These are phyloP conservation scores for Citrus medica DNA, from an alignment of 345 rosid genomes.

Conservation along the genomic window DNA sequence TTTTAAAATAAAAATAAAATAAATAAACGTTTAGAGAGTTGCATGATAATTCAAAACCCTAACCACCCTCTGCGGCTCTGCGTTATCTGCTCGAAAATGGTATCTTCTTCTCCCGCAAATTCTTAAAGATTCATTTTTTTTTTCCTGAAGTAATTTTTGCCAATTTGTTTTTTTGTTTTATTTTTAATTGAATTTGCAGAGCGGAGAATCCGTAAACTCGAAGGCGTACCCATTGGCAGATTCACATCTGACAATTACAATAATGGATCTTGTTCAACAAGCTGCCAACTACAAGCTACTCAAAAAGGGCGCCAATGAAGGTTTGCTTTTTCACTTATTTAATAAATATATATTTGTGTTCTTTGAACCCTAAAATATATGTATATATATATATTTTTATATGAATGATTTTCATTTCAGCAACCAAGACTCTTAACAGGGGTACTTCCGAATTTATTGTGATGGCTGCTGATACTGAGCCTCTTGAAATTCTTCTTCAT, in stretches of 20 bases:
- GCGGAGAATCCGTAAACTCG: slow-evolving; percentile 65
- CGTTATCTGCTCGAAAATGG: background rate
- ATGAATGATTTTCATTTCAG: slow-evolving; percentile 29
- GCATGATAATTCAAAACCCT: background rate
- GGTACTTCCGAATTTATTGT: slow-evolving; percentile 90
- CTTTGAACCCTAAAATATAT: background rate
- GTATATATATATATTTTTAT: background rate
- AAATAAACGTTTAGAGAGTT: too few species aligned
- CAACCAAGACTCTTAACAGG: slow-evolving; percentile 88
- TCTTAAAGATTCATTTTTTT: background rate
- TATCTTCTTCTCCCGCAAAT: background rate
- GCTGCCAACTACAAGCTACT: slow-evolving; percentile 94
- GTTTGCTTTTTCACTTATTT: slow-evolving; percentile 14
- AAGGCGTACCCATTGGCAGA: slow-evolving; percentile 86
- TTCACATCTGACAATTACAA: slow-evolving; percentile 66
- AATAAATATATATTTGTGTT: background rate
- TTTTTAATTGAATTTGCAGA: slow-evolving; percentile 27
- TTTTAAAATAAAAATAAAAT: too few species aligned
- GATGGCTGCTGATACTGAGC: slow-evolving; percentile 76
- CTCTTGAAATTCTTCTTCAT: slow-evolving; percentile 85
- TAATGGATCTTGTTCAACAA: slow-evolving; percentile 84
- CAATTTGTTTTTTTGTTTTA: background rate
- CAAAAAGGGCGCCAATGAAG: slow-evolving; percentile 96
- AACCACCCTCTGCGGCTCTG: background rate
- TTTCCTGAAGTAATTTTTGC: background rate